Base-by-base conservation (phyloP, 768 basidiomycete species). In the Podaxis sp. region DNA sequence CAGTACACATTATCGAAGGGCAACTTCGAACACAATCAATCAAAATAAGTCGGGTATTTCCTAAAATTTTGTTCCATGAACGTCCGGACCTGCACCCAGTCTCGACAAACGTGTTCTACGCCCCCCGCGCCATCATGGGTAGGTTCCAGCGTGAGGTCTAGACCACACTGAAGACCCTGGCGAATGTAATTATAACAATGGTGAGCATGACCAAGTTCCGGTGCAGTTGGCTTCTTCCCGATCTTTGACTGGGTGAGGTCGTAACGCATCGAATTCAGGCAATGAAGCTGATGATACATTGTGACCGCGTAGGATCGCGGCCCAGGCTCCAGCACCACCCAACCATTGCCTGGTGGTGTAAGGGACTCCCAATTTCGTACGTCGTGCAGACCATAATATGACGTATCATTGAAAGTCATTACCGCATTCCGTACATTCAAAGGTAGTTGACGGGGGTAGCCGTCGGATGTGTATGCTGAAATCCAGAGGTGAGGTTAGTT, bases 251-350 rank as follows among this genome's bases (percentile, higher is more conserved):
- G 62, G 4, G 62, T 61, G 9, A 65, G 59, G 36, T 62, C 62
- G 46, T 65, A 62, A 11, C 64, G 64, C 44, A 65, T 60, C 23
- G 59, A 52, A 36, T 65, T 62, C 6, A 65, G 59, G 38, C 64
- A 65, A 38, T 65, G 64, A 3, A 65, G 50, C 47, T 65, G 64
- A 55, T 65, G 64, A 44, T 65, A 65, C 64, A 65, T 63, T 23
- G 64, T 50, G 3, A 65, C 59, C 5, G 62, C 64, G 42, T 57
- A 65, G 13, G 62, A 53, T 3, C 50, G 51, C 6, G 50, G 56
- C 6, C 59, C 55, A 23, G 55, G 54, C 4, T 55, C 48, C 13
- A 65, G 58, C 10, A 57, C 56, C 10, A 65, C 62, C 55, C 62
- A 65, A 4, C 62, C 64, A 28, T 61, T 56, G 2, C 61, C 64